Conservation (phyloP, 345 rosid species). For the Chamaenerion angustifolium region DNA sequence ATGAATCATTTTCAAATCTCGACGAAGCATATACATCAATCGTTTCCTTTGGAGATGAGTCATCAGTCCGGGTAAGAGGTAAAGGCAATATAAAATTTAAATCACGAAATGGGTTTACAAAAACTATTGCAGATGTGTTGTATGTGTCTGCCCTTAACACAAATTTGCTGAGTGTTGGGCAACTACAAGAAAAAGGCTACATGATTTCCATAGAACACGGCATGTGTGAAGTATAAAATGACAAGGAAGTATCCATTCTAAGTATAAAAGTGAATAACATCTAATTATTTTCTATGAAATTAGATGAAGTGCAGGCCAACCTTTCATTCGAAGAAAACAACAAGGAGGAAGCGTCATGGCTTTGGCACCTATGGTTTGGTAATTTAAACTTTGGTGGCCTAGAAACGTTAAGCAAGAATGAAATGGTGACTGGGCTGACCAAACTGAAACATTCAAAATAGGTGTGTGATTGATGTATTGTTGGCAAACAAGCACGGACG, state of each 20-base stretch:
- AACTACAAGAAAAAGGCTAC: neutral
- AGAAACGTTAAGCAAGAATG: no score
- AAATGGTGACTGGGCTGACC: no score
- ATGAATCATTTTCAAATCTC: no score
- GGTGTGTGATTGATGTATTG: neutral
- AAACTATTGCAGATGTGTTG: neutral
- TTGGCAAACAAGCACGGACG: neutral
- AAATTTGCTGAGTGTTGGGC: no score
- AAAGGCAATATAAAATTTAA: no score
- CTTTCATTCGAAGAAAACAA: neutral
- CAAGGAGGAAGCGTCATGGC: neutral
- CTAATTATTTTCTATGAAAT: neutral
- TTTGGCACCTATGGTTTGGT: constrained; percentile 2
- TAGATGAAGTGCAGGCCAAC: neutral
- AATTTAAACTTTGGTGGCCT: neutral
- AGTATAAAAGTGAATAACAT: neutral
- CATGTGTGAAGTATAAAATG: neutral
- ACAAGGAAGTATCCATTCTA: neutral
- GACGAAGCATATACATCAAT: no score
- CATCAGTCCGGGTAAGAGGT: no score
- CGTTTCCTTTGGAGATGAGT: no score
- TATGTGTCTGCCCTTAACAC: neutral
- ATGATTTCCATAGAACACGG: neutral
- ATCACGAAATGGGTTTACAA: neutral
- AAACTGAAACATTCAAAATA: neutral